phyloP scores from a whole-genome alignment of 139 green algal species.

The Micractinium conductrix region DNA sequence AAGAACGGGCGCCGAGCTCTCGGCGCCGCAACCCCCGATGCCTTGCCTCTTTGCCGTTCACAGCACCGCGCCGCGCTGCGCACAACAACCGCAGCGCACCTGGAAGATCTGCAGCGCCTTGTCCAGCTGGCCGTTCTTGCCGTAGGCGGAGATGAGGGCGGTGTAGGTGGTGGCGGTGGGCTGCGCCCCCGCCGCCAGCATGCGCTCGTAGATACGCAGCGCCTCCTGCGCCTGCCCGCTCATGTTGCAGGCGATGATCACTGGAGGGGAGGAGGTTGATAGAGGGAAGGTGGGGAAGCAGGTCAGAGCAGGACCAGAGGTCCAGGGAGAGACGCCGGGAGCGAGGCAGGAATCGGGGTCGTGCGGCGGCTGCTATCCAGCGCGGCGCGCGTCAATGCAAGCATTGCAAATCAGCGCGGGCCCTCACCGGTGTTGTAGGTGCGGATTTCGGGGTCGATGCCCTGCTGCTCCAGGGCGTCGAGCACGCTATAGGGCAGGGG shows the following conservation, averaged over 20 bases:
- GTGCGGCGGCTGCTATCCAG: neutral
- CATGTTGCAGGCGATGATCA: constrained; percentile 70
- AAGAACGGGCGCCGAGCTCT: too few species aligned
- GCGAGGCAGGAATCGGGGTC: neutral
- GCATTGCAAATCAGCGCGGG: neutral
- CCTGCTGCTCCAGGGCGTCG: constrained; percentile 46
- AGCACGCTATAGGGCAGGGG: constrained; percentile 10
- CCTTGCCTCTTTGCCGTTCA: too few species aligned
- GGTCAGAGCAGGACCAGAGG: neutral
- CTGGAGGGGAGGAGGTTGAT: neutral
- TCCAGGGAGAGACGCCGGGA: neutral
- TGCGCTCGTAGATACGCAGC: constrained; percentile 80
- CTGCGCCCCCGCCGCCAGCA: constrained; percentile 74
- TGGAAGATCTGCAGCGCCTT: constrained; percentile 72
- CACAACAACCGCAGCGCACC: too few species aligned
- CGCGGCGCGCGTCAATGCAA: neutral
- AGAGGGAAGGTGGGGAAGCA: too few species aligned
- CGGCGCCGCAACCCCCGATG: too few species aligned
- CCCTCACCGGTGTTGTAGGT: constrained; percentile 84
- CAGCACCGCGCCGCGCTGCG: too few species aligned
- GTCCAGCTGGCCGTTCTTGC: constrained; percentile 76
- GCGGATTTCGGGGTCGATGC: constrained; percentile 80
- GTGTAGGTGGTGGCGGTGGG: constrained; percentile 88
- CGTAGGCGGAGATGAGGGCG: constrained; percentile 85
- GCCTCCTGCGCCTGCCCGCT: constrained; percentile 62